Conservation (phyloP, 257 asterid species). For the Pogostemon cablin region DNA sequence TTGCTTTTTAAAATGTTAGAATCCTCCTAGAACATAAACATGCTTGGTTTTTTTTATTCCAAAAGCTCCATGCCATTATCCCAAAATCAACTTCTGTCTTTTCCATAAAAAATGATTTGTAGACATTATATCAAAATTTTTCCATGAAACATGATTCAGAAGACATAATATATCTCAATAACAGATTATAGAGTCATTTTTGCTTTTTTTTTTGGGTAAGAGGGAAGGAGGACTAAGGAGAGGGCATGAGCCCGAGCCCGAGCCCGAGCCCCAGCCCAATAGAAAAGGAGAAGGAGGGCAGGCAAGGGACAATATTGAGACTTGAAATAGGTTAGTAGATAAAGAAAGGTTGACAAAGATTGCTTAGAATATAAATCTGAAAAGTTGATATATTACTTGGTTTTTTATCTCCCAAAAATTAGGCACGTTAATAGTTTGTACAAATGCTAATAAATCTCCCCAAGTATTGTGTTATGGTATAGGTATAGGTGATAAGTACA, state of each 20-base stretch:
- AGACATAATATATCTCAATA: background rate
- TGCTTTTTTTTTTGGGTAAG: background rate
- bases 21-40: background rate
- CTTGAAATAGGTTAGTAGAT: background rate
- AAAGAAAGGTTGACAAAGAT: slow-evolving; percentile 1
- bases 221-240: background rate
- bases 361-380: background rate
- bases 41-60: background rate
- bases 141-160: background rate
- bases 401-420: background rate
- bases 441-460: background rate
- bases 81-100: too few relatives aligned
- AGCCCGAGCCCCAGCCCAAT: background rate
- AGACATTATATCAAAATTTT: background rate
- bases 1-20: background rate
- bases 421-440: background rate
- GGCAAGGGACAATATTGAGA: slow-evolving; percentile 15
- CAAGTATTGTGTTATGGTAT: slow-evolving; percentile 2
- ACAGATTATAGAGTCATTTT: background rate
- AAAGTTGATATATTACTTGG: background rate
- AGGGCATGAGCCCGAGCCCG: background rate
- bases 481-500: background rate
- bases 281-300: background rate
- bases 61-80: background rate
- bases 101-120: too few relatives aligned